phyloP scores from a whole-genome alignment of 2,329 filamentous ascomycete genomes.

The Scopulariopsis brevicaulis region DNA sequence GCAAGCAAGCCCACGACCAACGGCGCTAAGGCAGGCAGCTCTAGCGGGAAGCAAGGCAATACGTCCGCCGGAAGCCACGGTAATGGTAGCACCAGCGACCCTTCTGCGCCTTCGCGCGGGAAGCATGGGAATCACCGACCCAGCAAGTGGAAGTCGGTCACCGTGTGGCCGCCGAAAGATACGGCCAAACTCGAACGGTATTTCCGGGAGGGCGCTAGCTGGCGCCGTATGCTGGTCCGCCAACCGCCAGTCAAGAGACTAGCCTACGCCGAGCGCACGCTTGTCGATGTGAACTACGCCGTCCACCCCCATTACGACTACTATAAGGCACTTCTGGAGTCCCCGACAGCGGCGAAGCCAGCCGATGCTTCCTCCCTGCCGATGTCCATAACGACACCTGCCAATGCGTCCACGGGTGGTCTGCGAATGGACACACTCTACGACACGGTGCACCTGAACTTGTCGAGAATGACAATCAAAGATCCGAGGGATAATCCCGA shows the following conservation, averaged over 20 bases:
- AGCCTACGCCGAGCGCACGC: conserved; percentile 1
- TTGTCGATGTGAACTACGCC: conserved; percentile 2
- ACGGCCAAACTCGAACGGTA: conserved; percentile 4
- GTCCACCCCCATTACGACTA: conserved; percentile 3
- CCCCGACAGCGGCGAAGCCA: not conserved
- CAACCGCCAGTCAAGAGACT: conserved; percentile 8
- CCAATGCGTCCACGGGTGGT: not conserved
- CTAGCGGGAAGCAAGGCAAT: not conserved
- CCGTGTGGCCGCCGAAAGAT: not conserved
- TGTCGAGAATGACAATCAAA: conserved; percentile 1
- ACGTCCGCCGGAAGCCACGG: not conserved
- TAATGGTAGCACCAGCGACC: not conserved
- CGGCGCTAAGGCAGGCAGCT: not conserved
- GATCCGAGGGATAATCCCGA: not conserved
- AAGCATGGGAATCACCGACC: not conserved
- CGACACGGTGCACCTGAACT: conserved; percentile 6
- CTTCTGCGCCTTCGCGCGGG: not conserved
- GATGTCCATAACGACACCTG: conserved; percentile 1
- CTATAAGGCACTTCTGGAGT: not conserved
- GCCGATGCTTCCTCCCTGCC: conserved; percentile 1
- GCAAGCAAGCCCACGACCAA: not conserved
- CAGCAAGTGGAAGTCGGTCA: not conserved
- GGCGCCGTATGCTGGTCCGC: conserved; percentile 12
- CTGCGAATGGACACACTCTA: conserved; percentile 11
- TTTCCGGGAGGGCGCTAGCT: conserved; percentile 9